phyloP scores from a whole-genome alignment of 2,329 filamentous ascomycete genomes.

The Neonectria neomacrospora region DNA sequence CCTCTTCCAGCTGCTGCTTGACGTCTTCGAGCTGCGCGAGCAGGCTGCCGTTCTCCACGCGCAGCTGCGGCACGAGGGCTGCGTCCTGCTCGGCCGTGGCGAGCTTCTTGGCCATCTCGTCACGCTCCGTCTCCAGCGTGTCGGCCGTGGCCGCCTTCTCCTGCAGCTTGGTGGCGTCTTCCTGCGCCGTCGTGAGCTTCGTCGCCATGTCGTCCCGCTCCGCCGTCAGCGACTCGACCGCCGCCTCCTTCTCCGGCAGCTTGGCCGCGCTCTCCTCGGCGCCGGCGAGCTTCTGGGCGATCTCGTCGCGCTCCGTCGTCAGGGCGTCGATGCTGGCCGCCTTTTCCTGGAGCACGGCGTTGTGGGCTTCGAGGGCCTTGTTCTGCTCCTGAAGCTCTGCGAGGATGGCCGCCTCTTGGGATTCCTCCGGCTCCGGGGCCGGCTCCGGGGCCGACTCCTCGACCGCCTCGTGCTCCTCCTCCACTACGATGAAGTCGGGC shows the following conservation, averaged over 20 bases:
- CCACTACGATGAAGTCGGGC: neutral
- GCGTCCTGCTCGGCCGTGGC: conserved; percentile 38
- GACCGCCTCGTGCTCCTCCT: conserved; percentile 14
- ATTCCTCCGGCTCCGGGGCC: conserved; percentile 7
- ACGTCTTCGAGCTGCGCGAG: conserved; percentile 35
- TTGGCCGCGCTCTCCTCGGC: conserved; percentile 29
- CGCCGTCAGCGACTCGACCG: conserved; percentile 13
- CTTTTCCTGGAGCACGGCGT: conserved; percentile 38
- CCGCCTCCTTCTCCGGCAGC: conserved; percentile 18
- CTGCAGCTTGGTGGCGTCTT: conserved; percentile 33
- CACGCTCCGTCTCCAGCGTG: conserved; percentile 28
- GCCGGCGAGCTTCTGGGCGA: conserved; percentile 31
- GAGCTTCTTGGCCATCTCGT: conserved; percentile 41
- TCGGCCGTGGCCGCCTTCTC: conserved; percentile 27
- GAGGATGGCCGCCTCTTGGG: conserved; percentile 15
- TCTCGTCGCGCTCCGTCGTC: conserved; percentile 33
- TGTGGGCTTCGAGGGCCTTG: conserved; percentile 19
- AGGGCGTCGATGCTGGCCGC: conserved; percentile 25
- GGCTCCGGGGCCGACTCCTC: conserved; percentile 26
- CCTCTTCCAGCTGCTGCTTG: conserved; percentile 33
- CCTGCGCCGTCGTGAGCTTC: conserved; percentile 23
- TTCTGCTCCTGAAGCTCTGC: conserved; percentile 32
- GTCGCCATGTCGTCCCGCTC: conserved; percentile 22
- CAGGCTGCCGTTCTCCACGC: conserved; percentile 42
- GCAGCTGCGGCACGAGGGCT: conserved; percentile 34